phyloP scores from a whole-genome alignment of 495 filamentous ascomycete genomes.

The Chaetomium tenue region DNA sequence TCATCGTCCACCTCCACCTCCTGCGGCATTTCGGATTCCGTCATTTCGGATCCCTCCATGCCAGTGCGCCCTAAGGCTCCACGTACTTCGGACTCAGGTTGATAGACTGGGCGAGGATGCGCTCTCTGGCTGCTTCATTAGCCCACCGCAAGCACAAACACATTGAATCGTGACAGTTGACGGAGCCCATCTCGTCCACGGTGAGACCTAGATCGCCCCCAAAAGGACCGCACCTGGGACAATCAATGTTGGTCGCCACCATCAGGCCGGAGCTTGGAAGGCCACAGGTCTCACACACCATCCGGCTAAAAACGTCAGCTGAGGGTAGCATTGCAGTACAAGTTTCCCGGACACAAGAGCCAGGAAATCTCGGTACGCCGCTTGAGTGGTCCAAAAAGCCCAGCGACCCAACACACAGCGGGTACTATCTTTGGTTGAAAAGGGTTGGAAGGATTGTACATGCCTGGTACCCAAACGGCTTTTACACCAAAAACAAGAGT shows the following conservation, averaged over 20 bases:
- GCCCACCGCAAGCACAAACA: background rate
- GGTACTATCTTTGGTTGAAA: slow-evolving; percentile 1
- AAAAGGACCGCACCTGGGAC: background rate
- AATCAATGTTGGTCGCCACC: background rate
- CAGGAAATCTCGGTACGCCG: slow-evolving; percentile 12
- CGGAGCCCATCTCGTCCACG: background rate
- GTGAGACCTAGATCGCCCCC: background rate
- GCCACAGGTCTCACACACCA: slow-evolving; percentile 1
- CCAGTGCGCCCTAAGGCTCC: too few species aligned
- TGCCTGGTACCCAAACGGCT: slow-evolving; percentile 4
- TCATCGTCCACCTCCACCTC: slow-evolving; percentile 19
- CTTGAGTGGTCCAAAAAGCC: slow-evolving; percentile 16
- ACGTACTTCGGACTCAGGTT: background rate
- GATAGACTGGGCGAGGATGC: background rate
- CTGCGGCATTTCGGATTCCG: slow-evolving; percentile 1
- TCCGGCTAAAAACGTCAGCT: slow-evolving; percentile 26
- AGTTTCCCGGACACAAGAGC: slow-evolving; percentile 8
- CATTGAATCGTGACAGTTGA: background rate
- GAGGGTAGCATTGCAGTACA: slow-evolving; percentile 22
- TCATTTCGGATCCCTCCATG: background rate
- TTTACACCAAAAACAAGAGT: background rate
- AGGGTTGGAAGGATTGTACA: slow-evolving; percentile 9
- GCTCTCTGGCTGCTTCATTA: background rate
- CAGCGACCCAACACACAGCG: background rate
- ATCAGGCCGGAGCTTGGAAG: background rate